Conservation (phyloP, 1,284 basidiomycete genomes). For the Sanghuangporus baumii region DNA sequence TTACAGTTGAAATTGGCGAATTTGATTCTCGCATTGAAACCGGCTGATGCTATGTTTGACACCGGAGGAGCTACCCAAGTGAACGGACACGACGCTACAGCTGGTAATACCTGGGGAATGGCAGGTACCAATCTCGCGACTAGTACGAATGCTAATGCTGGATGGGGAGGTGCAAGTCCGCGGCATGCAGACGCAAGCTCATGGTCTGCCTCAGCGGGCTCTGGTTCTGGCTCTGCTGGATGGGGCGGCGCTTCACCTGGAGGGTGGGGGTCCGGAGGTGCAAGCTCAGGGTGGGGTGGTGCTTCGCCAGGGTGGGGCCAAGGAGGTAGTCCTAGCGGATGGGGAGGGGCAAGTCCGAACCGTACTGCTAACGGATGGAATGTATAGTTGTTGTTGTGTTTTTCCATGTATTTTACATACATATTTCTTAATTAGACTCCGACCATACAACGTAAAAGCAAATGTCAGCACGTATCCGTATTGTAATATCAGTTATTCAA, state of each 20-base stretch:
- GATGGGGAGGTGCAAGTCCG: conserved; percentile 25
- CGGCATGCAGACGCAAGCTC: conserved; percentile 22
- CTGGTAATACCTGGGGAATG: conserved; percentile 25
- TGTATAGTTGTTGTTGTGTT: conserved; percentile 27
- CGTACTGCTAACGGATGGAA: conserved; percentile 47
- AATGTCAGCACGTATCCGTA: too few relatives aligned
- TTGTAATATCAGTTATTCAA: too few relatives aligned
- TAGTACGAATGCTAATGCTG: background rate
- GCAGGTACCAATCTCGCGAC: background rate
- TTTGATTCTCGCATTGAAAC: conserved; percentile 69
- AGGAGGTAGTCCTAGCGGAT: conserved; percentile 28
- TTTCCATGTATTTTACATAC: background rate
- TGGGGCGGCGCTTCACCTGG: conserved; percentile 20
- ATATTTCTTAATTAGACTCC: background rate
- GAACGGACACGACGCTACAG: conserved; percentile 22
- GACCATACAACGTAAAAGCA: background rate
- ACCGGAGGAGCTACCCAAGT: conserved; percentile 5
- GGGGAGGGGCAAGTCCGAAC: conserved; percentile 19
- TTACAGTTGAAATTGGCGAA: conserved; percentile 80
- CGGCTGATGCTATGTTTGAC: conserved; percentile 35
- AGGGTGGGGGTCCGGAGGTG: conserved; percentile 18
- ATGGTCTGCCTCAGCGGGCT: conserved; percentile 18
- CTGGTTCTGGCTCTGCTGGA: conserved; percentile 8
- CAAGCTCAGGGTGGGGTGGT: conserved; percentile 26
- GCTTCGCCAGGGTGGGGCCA: conserved; percentile 18